Percentiles rank a stretch among this genome's conserved stretches.
Conservation (phyloP, 352 stramenopile species). For the Phytopythium helicoides region DNA sequence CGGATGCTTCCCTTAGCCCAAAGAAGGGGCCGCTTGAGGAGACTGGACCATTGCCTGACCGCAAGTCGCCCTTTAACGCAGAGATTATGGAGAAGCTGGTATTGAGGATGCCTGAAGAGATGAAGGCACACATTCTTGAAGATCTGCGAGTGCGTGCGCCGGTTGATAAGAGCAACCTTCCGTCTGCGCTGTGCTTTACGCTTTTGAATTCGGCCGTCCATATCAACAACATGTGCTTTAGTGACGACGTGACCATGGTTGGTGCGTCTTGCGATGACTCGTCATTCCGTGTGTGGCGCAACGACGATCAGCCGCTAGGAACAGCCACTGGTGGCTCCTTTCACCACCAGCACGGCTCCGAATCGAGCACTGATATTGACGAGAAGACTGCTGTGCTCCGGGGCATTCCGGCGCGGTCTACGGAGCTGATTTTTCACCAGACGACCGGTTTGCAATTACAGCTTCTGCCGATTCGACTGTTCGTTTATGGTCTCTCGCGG, state of each 20-base stretch:
- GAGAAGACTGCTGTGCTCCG: slow-evolving; percentile 69
- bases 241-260: slow-evolving; percentile 72
- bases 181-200: slow-evolving; percentile 76
- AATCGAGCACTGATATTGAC: slow-evolving; percentile 57
- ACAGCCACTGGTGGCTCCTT: slow-evolving; percentile 51
- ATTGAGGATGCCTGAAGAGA: slow-evolving; percentile 55
- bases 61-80: slow-evolving; percentile 62
- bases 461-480: slow-evolving; percentile 78
- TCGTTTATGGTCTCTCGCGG: slow-evolving; percentile 83
- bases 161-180: slow-evolving; percentile 50
- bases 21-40: slow-evolving; percentile 59
- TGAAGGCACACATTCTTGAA: slow-evolving; percentile 69
- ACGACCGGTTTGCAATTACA: slow-evolving; percentile 84
- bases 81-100: slow-evolving; percentile 82
- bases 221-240: slow-evolving; percentile 84
- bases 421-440: slow-evolving; percentile 76
- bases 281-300: slow-evolving; percentile 80
- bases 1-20: slow-evolving; percentile 10
- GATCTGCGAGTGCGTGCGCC: slow-evolving; percentile 52
- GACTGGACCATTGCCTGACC: slow-evolving; percentile 62
- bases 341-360: slow-evolving; percentile 40
- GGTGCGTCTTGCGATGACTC: slow-evolving; percentile 68
- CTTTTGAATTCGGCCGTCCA: slow-evolving; percentile 75
- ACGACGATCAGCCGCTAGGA: slow-evolving; percentile 73
- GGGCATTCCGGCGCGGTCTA: slow-evolving; percentile 86